These are phyloP conservation scores for Thamnidium elegans DNA, from an alignment of 192 early-diverging fungal genomes.

Conservation along the genomic window DNA sequence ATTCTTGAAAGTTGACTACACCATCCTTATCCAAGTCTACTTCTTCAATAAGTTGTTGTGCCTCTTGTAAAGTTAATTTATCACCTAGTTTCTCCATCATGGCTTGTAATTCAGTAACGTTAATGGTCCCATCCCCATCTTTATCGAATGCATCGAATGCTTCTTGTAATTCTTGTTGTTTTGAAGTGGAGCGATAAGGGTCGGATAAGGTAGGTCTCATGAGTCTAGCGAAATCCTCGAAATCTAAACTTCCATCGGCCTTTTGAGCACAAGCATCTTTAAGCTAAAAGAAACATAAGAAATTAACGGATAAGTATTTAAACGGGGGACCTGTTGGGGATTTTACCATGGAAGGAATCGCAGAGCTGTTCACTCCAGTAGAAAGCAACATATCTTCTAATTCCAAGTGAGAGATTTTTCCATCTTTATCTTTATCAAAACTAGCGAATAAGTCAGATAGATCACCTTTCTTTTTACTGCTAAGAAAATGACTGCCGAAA, in stretches of 20 bases:
- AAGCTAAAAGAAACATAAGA: background rate
- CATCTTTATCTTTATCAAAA: conserved; percentile 51
- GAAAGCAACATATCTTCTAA: conserved; percentile 32
- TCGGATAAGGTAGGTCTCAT: conserved; percentile 44
- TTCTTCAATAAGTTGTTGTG: conserved; percentile 27
- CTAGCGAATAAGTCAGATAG: conserved; percentile 37
- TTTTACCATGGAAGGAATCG: conserved; percentile 62
- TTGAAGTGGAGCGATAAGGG: background rate
- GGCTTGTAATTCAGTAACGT: conserved; percentile 19
- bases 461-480: conserved; percentile 27
- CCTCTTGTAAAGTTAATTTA: conserved; percentile 22
- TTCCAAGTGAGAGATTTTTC: conserved; percentile 35
- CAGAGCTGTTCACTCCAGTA: conserved; percentile 47
- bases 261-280: conserved; percentile 33
- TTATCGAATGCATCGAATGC: conserved; percentile 37
- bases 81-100: conserved; percentile 37
- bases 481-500: conserved; percentile 20
- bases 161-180: conserved; percentile 28
- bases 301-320: background rate
- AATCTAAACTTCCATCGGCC: conserved; percentile 53
- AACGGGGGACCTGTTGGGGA: background rate
- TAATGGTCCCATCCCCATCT: conserved; percentile 35
- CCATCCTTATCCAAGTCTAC: conserved; percentile 33
- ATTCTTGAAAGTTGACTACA: conserved; percentile 37
- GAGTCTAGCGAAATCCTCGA: conserved; percentile 58